These are phyloP conservation scores for Podaxis pistillaris DNA, from an alignment of 768 basidiomycete species.

Conservation along the genomic window DNA sequence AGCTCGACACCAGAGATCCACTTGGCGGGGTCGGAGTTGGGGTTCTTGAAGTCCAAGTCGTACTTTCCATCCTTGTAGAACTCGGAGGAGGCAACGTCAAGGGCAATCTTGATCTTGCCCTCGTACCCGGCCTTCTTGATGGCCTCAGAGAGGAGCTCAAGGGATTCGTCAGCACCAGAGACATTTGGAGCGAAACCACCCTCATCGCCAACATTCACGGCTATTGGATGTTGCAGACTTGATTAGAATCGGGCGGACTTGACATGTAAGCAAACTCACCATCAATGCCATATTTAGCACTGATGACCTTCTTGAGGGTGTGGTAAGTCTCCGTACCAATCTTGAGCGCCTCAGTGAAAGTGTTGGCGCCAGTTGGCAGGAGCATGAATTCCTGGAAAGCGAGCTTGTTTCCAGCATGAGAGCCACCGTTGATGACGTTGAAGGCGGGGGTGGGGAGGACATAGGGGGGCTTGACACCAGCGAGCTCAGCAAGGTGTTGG, in stretches of 20 bases:
- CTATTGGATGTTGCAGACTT: conserved; percentile 39
- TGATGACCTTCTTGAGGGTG: conserved; percentile 98
- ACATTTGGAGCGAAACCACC: conserved; percentile 99
- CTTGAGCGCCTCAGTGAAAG: conserved; percentile 97
- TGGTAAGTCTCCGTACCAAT: conserved; percentile 98
- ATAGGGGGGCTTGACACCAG: conserved; percentile 92
- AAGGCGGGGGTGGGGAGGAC: conserved; percentile 91
- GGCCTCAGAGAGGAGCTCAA: conserved; percentile 92
- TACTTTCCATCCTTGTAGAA: conserved; percentile 99
- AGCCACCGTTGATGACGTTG: conserved; percentile 99
- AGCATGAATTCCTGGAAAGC: conserved; percentile 99
- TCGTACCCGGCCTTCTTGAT: conserved; percentile 98
- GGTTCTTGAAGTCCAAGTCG: conserved; percentile 99
- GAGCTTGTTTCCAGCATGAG: conserved; percentile 99
- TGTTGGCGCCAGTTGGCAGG: conserved; percentile 87
- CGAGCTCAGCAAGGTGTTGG: conserved; percentile 93
- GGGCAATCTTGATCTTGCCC: conserved; percentile 97
- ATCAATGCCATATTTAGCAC: conserved; percentile 98
- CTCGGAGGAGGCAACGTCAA: conserved; percentile 98
- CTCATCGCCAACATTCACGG: conserved; percentile 99
- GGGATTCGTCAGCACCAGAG: conserved; percentile 93
- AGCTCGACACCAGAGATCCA: conserved; percentile 94
- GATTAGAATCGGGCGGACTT: neutral
- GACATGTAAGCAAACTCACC: conserved; percentile 45
- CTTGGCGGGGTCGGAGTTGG: conserved; percentile 96